Conservation (phyloP, 192 early-diverging fungal genomes). For the Neocallimastix lanati region DNA sequence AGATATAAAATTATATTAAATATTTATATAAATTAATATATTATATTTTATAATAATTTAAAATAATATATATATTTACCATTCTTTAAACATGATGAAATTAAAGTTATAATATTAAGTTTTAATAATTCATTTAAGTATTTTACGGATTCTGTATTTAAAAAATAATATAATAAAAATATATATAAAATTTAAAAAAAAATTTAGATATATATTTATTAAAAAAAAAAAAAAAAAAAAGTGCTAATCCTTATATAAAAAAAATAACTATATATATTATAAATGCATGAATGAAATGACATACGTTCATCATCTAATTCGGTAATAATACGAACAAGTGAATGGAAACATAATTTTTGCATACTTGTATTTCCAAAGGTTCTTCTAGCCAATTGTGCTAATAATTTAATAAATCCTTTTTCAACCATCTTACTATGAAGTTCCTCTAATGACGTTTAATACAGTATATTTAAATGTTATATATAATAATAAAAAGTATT, state of each 20-base stretch:
- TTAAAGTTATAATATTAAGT: conserved; percentile 44
- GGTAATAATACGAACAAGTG: conserved; percentile 43
- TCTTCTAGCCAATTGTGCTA: conserved; percentile 46
- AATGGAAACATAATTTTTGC: conserved; percentile 64
- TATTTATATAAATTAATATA: too few relatives aligned
- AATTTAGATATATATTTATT: too few relatives aligned
- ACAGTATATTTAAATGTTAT: too few relatives aligned
- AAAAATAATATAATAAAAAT: too few relatives aligned
- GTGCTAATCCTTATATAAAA: too few relatives aligned
- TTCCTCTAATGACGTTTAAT: conserved; percentile 19
- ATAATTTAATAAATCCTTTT: conserved; percentile 28
- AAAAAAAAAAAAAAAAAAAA: too few relatives aligned
- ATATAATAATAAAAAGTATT: too few relatives aligned
- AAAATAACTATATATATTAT: too few relatives aligned
- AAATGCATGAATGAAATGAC: neutral
- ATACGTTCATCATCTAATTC: neutral
- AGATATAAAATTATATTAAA: too few relatives aligned
- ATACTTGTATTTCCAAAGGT: conserved; percentile 68
- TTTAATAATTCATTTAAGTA: conserved; percentile 32
- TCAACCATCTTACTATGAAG: conserved; percentile 29
- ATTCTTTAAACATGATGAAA: conserved; percentile 46
- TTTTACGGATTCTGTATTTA: conserved; percentile 13
- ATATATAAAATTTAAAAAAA: too few relatives aligned
- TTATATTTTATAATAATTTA: too few relatives aligned
- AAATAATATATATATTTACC: too few relatives aligned